Base-by-base conservation (phyloP, 345 rosid species). In the Lepidium didymum region DNA sequence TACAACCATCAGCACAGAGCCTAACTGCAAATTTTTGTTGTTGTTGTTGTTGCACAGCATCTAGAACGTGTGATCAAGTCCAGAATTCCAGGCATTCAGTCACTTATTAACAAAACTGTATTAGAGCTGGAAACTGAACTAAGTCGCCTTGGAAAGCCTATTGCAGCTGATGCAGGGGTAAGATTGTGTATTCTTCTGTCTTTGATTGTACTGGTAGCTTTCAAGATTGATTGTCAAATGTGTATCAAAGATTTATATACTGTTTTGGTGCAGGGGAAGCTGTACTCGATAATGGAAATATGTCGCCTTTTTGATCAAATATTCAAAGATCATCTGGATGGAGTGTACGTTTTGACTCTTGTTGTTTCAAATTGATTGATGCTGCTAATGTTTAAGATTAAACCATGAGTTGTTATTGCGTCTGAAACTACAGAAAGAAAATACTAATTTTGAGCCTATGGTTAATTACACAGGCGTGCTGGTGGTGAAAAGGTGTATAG, bases 141-240 rank as follows among this genome's bases (percentile, higher is more conserved):
- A 75, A 86, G 85, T 80, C 96, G 94, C 35, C 96, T 95, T 52
- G 99, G 99, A 76, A 95, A 86, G 84, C 99, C 99, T 74, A 83
- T 95, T 69, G 96, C 97, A 77, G 85, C 92, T 55, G 99, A 95
- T 83, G 94, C 97, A 27, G 99, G 99, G 53, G 99, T 94, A 86
- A 81, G 88, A 62, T 21, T 67, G 45, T 55, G 68, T 59, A 65
- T 77, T 55, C 64, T 56, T 45, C 50, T 46, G 18, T 65, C 29
- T 38, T 23, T 67, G 52, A 33, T 16, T 62, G 37, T 6, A 56
- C 27, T 46, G 34, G 8, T 29, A 8, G 56, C 31, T 73, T 37
- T 68, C 34, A 62, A 27, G 42, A 29, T 29, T 6, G 33, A 29
- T 29, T 29, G 33, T 29, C 33, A 29, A 29, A 29, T 29, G 33